Percentiles rank a stretch among this genome's conserved stretches.
Evolutionary conservation across 352 stramenopile species (phyloP).

Genomic region (Elongisporangium undulatum): DNA sequence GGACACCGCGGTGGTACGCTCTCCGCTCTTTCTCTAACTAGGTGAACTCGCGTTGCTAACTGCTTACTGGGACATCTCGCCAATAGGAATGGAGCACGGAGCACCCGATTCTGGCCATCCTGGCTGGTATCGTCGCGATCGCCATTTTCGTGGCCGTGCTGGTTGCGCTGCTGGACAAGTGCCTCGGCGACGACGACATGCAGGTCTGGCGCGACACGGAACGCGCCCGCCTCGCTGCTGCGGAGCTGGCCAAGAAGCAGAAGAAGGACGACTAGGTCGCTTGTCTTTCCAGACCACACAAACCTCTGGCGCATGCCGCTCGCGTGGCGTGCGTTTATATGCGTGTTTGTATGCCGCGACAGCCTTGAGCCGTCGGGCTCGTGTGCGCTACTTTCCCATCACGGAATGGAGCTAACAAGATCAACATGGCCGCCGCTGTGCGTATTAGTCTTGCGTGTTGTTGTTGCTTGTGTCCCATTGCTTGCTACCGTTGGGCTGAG

Average conservation of each 20-base stretch:
- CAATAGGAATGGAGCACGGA: slow-evolving; percentile 53
- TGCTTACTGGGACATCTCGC: not conserved
- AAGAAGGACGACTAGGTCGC: slow-evolving; percentile 19
- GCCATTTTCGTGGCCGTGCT: slow-evolving; percentile 63
- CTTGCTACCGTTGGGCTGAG: not conserved
- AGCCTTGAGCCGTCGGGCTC: not conserved
- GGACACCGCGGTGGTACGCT: slow-evolving; percentile 35
- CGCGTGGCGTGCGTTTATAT: too few species aligned
- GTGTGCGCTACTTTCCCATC: slow-evolving; percentile 11
- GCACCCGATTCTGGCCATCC: slow-evolving; percentile 60
- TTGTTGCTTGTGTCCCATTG: not conserved
- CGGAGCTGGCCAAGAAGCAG: slow-evolving; percentile 10
- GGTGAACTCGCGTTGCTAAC: not conserved
- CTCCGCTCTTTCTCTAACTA: not conserved
- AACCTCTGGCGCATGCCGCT: not conserved
- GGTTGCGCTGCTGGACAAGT: slow-evolving; percentile 70
- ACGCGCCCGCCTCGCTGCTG: slow-evolving; percentile 17
- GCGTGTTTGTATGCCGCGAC: not conserved
- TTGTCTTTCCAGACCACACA: not conserved
- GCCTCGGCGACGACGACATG: slow-evolving; percentile 62
- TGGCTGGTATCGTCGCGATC: slow-evolving; percentile 50
- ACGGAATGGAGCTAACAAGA: slow-evolving; percentile 9
- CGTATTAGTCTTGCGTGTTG: not conserved
- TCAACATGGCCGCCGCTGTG: not conserved
- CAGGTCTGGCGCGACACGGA: slow-evolving; percentile 44